Evolutionary conservation across 768 basidiomycete species (phyloP).

Genomic region (Serendipita sp.): DNA sequence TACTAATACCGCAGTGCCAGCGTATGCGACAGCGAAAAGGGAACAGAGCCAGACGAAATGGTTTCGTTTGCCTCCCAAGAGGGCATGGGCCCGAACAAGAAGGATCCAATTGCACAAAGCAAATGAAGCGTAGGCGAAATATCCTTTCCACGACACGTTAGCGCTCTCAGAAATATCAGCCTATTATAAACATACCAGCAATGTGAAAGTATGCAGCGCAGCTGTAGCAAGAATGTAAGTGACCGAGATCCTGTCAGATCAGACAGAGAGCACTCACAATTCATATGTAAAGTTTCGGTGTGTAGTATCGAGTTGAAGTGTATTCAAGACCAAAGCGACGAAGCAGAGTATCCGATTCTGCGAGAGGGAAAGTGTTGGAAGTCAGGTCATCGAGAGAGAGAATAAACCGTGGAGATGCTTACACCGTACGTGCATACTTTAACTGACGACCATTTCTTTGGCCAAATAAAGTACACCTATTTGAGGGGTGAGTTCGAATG

Average conservation of each 20-base stretch:
- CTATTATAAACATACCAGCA: neutral
- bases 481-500: neutral
- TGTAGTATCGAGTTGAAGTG: neutral
- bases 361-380: neutral
- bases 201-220: neutral
- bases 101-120: neutral
- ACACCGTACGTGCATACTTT: neutral
- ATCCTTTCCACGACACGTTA: neutral
- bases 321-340: neutral
- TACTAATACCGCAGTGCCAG: neutral
- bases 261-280: neutral
- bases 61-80: neutral
- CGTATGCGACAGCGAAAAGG: neutral
- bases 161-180: neutral
- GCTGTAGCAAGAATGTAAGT: neutral
- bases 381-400: neutral
- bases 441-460: neutral
- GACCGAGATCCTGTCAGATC: neutral
- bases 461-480: neutral
- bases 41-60: neutral
- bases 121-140: neutral
- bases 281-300: neutral
- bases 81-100: neutral
- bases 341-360: neutral
- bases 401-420: neutral